Evolutionary conservation across 225 moss, liverwort and hornwort genomes (phyloP).

Genomic region (Sphagnum contortum): DNA sequence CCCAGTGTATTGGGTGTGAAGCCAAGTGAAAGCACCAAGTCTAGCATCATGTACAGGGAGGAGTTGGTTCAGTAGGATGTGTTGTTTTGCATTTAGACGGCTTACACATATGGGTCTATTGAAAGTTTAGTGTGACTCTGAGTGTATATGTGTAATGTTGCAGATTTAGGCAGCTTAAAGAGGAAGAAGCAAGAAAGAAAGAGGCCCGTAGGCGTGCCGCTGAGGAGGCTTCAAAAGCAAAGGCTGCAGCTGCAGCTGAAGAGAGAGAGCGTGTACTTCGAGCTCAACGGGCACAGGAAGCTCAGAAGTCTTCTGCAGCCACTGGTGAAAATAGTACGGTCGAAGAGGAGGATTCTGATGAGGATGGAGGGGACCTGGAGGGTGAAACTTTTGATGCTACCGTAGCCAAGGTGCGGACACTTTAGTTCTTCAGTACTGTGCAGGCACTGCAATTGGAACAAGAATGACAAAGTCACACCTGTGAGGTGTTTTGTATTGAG

Average conservation of each 20-base stretch:
- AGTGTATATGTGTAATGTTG: too few relatives aligned
- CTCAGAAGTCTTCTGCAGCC: constrained; percentile 17
- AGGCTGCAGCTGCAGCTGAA: constrained; percentile 39
- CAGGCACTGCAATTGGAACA: too few relatives aligned
- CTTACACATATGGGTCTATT: too few relatives aligned
- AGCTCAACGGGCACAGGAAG: constrained; percentile 38
- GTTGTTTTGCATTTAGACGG: too few relatives aligned
- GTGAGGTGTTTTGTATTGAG: too few relatives aligned
- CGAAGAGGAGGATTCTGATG: constrained; percentile 20
- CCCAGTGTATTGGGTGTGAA: too few relatives aligned
- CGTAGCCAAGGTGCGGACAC: constrained; percentile 11
- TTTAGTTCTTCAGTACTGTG: too few relatives aligned
- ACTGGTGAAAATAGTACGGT: constrained; percentile 11
- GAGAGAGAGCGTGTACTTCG: constrained; percentile 35
- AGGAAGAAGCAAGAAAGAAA: constrained; percentile 49
- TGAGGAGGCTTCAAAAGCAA: constrained; percentile 38
- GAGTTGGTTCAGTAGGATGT: too few relatives aligned
- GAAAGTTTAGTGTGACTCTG: too few relatives aligned
- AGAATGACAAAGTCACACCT: too few relatives aligned
- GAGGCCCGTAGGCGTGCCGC: constrained; percentile 49
- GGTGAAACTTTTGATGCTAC: constrained; percentile 10
- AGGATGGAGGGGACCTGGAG: constrained; percentile 19
- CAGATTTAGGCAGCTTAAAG: constrained; percentile 48
- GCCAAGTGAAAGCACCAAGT: too few relatives aligned
- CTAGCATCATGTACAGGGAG: too few relatives aligned